Conservation (phyloP, 1,139 yeast genomes). For the Suhomyces yuchorum region DNA sequence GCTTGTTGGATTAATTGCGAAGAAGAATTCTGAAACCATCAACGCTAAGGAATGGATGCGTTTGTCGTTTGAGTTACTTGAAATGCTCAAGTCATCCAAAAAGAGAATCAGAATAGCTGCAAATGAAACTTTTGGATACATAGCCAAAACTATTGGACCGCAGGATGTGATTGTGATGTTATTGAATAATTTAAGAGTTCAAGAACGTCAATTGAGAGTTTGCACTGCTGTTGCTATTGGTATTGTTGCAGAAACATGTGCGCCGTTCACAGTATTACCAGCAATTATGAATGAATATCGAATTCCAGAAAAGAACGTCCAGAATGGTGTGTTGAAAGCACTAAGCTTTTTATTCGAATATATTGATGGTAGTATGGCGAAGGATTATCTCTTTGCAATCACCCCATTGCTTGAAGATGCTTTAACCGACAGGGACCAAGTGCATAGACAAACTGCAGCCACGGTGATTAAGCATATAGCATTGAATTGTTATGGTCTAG, state of each 20-base stretch:
- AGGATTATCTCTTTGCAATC: constrained; percentile 80
- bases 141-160: constrained; percentile 94
- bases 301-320: constrained; percentile 90
- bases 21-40: constrained; percentile 79
- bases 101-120: constrained; percentile 83
- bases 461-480: constrained; percentile 84
- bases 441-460: constrained; percentile 95
- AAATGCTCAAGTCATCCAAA: constrained; percentile 82
- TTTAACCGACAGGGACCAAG: constrained; percentile 84
- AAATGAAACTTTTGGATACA: constrained; percentile 86
- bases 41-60: constrained; percentile 98
- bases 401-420: constrained; percentile 89
- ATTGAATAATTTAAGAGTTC: constrained; percentile 82
- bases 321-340: constrained; percentile 92
- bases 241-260: constrained; percentile 91
- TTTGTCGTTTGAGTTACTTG: constrained; percentile 86
- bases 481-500: constrained; percentile 72
- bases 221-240: constrained; percentile 99
- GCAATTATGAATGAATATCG: constrained; percentile 95
- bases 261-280: constrained; percentile 94
- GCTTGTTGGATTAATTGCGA: constrained; percentile 82
- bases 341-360: constrained; percentile 93
- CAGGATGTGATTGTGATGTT: constrained; percentile 89
- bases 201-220: constrained; percentile 94
- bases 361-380: constrained; percentile 71